Evolutionary conservation across 2,329 filamentous ascomycete genomes (phyloP).

Genomic region (Penicillium sp.): DNA sequence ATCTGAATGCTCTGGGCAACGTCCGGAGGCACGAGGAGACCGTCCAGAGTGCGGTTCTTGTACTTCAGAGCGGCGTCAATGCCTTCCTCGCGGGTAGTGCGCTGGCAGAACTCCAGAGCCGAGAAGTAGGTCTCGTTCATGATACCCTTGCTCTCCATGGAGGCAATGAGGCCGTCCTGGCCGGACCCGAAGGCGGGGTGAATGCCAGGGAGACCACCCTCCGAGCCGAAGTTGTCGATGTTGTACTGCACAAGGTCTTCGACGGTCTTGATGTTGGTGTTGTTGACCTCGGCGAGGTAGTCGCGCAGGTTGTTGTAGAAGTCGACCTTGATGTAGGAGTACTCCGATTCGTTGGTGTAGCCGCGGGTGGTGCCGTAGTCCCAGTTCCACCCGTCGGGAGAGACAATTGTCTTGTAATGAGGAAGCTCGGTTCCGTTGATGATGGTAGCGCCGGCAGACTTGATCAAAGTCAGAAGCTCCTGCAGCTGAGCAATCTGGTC

Average conservation of each 20-base stretch:
- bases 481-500: slow-evolving; percentile 57
- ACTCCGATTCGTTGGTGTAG: slow-evolving; percentile 70
- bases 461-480: slow-evolving; percentile 53
- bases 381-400: slow-evolving; percentile 71
- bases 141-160: slow-evolving; percentile 58
- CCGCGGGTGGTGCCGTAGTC: slow-evolving; percentile 64
- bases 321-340: slow-evolving; percentile 67
- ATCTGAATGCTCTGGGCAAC: slow-evolving; percentile 67
- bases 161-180: slow-evolving; percentile 68
- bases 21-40: slow-evolving; percentile 66
- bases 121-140: slow-evolving; percentile 66
- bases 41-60: slow-evolving; percentile 52
- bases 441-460: slow-evolving; percentile 62
- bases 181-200: slow-evolving; percentile 66
- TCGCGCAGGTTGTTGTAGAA: slow-evolving; percentile 61
- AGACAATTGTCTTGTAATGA: slow-evolving; percentile 60
- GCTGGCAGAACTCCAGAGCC: slow-evolving; percentile 62
- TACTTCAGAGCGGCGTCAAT: slow-evolving; percentile 65
- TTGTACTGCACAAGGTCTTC: slow-evolving; percentile 67
- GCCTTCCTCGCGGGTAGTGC: slow-evolving; percentile 60
- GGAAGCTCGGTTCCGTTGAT: slow-evolving; percentile 69
- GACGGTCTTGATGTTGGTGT: slow-evolving; percentile 59
- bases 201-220: slow-evolving; percentile 63
- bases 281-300: slow-evolving; percentile 63
- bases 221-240: slow-evolving; percentile 60